phyloP scores from a whole-genome alignment of 2,329 filamentous ascomycete genomes.

The Leptographium galeiforme region DNA sequence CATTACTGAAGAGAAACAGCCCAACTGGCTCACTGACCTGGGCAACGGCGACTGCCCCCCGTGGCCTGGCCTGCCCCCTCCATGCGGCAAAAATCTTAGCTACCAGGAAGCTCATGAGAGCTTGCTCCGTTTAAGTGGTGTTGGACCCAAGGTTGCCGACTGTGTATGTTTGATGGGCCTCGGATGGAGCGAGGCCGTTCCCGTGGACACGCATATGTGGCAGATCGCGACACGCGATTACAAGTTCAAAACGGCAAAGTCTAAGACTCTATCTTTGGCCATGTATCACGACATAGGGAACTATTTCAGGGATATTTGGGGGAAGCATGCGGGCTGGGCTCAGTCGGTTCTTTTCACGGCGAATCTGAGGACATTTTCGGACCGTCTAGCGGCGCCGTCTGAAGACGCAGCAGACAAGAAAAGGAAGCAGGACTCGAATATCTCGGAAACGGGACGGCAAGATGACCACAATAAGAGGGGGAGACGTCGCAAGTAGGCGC shows the following conservation, averaged over 20 bases:
- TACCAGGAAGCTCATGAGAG: slow-evolving; percentile 73
- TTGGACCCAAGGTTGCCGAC: slow-evolving; percentile 93
- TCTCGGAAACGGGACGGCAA: too few species aligned
- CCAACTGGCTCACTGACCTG: slow-evolving; percentile 63
- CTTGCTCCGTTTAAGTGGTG: slow-evolving; percentile 67
- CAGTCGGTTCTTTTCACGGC: slow-evolving; percentile 95
- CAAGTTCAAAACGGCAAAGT: slow-evolving; percentile 57
- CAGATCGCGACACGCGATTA: slow-evolving; percentile 96
- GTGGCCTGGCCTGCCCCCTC: slow-evolving; percentile 19
- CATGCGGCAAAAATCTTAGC: neutral
- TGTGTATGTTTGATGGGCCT: slow-evolving; percentile 94
- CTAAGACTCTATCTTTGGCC: slow-evolving; percentile 70
- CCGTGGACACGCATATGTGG: slow-evolving; percentile 97
- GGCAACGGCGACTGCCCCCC: slow-evolving; percentile 62
- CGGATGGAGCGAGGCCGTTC: slow-evolving; percentile 89
- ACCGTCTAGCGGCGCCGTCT: slow-evolving; percentile 29
- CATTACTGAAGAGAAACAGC: slow-evolving; percentile 51
- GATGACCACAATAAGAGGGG: too few species aligned
- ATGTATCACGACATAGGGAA: slow-evolving; percentile 86
- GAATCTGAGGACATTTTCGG: slow-evolving; percentile 74
- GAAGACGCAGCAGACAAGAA: neutral
- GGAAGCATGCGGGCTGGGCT: slow-evolving; percentile 89
- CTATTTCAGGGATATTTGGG: slow-evolving; percentile 83
- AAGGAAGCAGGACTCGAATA: too few species aligned
- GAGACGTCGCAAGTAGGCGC: too few species aligned